A percentile compares a stretch with the other conserved stretches of the same genome.
Conservation (phyloP, 1,139 yeast genomes). For the Yamadazyma sp. region DNA sequence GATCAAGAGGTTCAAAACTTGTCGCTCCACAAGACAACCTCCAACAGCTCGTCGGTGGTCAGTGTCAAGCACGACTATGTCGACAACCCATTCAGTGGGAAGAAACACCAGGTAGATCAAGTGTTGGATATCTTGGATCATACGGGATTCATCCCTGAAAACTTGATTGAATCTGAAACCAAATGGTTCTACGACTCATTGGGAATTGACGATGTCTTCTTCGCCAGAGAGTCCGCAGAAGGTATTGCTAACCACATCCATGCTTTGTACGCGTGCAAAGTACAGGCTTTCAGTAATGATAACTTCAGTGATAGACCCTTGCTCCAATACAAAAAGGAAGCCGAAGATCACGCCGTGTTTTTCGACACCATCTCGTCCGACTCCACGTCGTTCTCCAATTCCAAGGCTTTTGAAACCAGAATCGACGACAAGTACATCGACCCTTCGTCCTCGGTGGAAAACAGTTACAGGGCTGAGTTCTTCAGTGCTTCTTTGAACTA, state of each 20-base stretch:
- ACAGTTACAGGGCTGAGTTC: conserved; percentile 74
- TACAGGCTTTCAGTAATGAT: conserved; percentile 66
- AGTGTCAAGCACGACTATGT: conserved; percentile 60
- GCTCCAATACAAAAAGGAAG: conserved; percentile 73
- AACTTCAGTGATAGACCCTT: conserved; percentile 41
- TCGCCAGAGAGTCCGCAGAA: conserved; percentile 79
- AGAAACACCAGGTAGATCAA: conserved; percentile 74
- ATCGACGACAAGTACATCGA: conserved; percentile 83
- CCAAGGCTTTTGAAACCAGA: conserved; percentile 53
- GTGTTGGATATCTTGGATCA: conserved; percentile 82
- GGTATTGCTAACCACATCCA: conserved; percentile 83
- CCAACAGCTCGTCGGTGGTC: conserved; percentile 35
- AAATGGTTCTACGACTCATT: conserved; percentile 85
- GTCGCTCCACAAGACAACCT: conserved; percentile 24
- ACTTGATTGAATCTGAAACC: conserved; percentile 80
- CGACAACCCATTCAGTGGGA: conserved; percentile 75
- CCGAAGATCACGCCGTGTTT: conserved; percentile 86
- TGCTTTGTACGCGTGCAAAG: conserved; percentile 88
- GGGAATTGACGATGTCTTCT: conserved; percentile 91
- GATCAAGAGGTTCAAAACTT: conserved; percentile 26
- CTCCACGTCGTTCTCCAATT: conserved; percentile 16
- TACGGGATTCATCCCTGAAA: conserved; percentile 87
- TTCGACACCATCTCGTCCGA: conserved; percentile 58
- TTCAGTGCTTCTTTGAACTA: conserved; percentile 69
- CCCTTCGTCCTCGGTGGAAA: conserved; percentile 42